phyloP scores from a whole-genome alignment of 768 basidiomycete species.

The Serendipita sp. region DNA sequence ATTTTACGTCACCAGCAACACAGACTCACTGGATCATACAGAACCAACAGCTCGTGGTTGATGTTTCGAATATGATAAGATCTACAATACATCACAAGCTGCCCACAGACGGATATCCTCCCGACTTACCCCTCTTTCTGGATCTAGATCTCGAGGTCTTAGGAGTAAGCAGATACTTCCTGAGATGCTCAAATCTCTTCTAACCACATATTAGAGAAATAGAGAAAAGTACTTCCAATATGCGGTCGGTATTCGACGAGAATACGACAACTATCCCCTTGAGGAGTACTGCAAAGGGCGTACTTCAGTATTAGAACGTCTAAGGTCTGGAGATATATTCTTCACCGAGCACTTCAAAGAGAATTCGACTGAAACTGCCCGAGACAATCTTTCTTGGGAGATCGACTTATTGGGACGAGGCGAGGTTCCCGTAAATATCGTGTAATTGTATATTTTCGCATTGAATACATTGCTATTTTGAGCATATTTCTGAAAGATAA shows the following conservation, averaged over 20 bases:
- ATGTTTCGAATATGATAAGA: background rate
- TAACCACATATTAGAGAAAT: background rate
- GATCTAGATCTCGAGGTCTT: background rate
- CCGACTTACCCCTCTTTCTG: background rate
- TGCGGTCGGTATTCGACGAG: background rate
- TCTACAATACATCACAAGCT: background rate
- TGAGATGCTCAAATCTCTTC: background rate
- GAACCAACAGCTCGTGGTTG: background rate
- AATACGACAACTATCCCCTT: background rate
- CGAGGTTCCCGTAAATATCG: background rate
- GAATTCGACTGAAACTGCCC: background rate
- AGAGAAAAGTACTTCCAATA: background rate
- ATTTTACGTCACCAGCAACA: background rate
- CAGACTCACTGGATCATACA: background rate
- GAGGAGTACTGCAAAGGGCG: background rate
- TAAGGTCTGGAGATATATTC: background rate
- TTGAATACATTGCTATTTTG: background rate
- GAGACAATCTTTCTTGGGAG: background rate
- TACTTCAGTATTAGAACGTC: background rate
- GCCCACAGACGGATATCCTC: background rate
- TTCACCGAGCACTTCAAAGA: background rate
- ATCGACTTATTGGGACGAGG: background rate
- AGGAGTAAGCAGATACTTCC: background rate
- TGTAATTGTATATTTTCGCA: background rate
- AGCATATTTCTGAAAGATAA: background rate